A percentile compares a stretch with the other conserved stretches of the same genome.
Conservation (phyloP, 2,329 filamentous ascomycete species). For the Xylariaceae sp. region DNA sequence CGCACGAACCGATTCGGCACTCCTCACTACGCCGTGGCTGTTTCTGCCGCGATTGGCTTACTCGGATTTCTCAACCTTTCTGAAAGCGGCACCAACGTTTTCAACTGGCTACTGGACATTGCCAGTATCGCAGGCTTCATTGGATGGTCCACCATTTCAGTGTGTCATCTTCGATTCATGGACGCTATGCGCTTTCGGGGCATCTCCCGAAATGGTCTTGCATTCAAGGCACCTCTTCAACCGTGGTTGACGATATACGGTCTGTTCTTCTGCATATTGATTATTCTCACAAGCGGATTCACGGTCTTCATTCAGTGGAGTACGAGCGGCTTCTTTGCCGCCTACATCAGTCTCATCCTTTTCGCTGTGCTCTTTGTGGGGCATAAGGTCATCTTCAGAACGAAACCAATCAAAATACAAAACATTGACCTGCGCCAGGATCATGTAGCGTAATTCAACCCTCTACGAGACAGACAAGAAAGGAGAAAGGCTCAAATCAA, state of each 20-base stretch:
- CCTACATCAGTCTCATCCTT: background rate
- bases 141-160: background rate
- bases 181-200: background rate
- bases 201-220: background rate
- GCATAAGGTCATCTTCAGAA: background rate
- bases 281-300: background rate
- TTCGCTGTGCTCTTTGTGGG: background rate
- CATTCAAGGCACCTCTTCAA: background rate
- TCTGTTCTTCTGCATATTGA: background rate
- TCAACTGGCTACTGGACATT: constrained; percentile 71
- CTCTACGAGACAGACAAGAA: too few relatives aligned
- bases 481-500: too few relatives aligned
- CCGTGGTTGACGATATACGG: background rate
- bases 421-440: too few relatives aligned
- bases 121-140: constrained; percentile 33
- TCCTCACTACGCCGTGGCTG: constrained; percentile 57
- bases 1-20: constrained; percentile 59
- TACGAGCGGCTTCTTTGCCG: background rate
- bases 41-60: constrained; percentile 55
- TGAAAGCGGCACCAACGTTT: constrained; percentile 54
- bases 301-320: background rate
- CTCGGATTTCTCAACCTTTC: constrained; percentile 67
- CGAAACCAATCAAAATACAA: too few relatives aligned
- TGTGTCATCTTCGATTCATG: background rate
- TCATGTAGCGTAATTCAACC: too few relatives aligned